Base-by-base conservation (phyloP, 2,329 filamentous ascomycete genomes). In the Colletotrichum siamense region DNA sequence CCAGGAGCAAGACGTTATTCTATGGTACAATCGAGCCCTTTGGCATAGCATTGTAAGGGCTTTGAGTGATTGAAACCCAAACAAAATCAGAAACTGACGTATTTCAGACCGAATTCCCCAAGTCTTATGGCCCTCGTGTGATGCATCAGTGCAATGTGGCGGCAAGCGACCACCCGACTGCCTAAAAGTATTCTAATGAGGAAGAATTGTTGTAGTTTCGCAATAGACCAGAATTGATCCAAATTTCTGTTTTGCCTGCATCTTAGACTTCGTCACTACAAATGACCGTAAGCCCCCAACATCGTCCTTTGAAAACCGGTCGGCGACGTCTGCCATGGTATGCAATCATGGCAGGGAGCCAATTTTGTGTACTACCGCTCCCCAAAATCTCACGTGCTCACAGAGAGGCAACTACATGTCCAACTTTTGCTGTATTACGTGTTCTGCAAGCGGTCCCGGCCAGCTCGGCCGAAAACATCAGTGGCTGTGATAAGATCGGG, bases 361-460 rank as follows among this genome's bases (percentile, higher is more conserved):
- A 10, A 0, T n/a, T 2, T 22, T 12, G n/a, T 7, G n/a, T 13
- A 6, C 10, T 13, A 22, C 44, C 39, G 39, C n/a, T n/a, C 8
- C 4, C 39, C 39, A 1, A 49, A n/a, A 4, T 49, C 10, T n/a
- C 18, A 49, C n/a, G n/a, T n/a, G n/a, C n/a, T n/a, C n/a, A n/a
- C n/a, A n/a, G n/a, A n/a, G n/a, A n/a, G n/a, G n/a, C n/a, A n/a
- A n/a, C n/a, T n/a, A n/a, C n/a, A n/a, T n/a, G n/a, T n/a, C n/a
- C n/a, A n/a, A n/a, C n/a, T n/a, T n/a, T n/a, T 0, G 44, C 0
- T 7, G n/a, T 49, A 7, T 1, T 49, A 13, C n/a, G 10, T 52
- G 6, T 22, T 22, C 10, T 13, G 44, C 5, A 22, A 22, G 44
- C 44, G 10, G 10, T 52, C 10, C 2, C n/a, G 44, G n/a, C 10